Conservation (phyloP, 2,329 filamentous ascomycete genomes). For the Dactylonectria macrodidyma region DNA sequence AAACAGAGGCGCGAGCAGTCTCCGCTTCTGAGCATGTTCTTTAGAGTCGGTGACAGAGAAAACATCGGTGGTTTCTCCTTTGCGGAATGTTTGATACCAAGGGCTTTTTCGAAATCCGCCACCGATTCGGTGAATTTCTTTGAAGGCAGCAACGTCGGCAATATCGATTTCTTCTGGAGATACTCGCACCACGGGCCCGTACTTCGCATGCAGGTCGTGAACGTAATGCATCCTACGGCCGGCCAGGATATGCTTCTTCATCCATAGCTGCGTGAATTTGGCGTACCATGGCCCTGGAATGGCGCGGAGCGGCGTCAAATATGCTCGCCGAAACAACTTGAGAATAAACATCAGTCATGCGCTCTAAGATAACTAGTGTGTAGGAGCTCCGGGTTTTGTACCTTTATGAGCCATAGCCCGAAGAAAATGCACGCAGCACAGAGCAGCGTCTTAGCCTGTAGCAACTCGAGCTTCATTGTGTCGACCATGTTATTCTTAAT, state of each 20-base stretch:
- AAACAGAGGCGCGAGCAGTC: conserved; percentile 1
- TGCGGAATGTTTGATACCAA: conserved; percentile 5
- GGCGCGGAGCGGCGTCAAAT: background rate
- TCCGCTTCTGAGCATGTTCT: conserved; percentile 15
- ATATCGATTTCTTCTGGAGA: conserved; percentile 12
- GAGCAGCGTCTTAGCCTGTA: background rate
- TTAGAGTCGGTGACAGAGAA: conserved; percentile 16
- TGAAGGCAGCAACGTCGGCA: conserved; percentile 12
- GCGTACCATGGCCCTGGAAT: conserved; percentile 32
- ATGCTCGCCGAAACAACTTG: background rate
- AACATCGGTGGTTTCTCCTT: background rate
- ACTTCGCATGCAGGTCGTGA: conserved; percentile 12
- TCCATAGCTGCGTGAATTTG: conserved; percentile 13
- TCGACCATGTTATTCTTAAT: background rate
- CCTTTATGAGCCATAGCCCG: background rate
- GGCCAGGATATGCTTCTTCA: conserved; percentile 2
- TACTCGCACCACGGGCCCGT: conserved; percentile 24
- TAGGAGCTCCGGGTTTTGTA: background rate
- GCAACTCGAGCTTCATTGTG: background rate
- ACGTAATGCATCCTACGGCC: conserved; percentile 11
- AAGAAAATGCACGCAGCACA: background rate
- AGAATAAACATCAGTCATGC: background rate
- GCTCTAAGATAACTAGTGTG: too few species aligned
- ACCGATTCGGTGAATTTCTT: conserved; percentile 23
- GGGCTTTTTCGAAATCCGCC: conserved; percentile 18